phyloP scores from a whole-genome alignment of 805 yeast genomes.

The Torulaspora indica region DNA sequence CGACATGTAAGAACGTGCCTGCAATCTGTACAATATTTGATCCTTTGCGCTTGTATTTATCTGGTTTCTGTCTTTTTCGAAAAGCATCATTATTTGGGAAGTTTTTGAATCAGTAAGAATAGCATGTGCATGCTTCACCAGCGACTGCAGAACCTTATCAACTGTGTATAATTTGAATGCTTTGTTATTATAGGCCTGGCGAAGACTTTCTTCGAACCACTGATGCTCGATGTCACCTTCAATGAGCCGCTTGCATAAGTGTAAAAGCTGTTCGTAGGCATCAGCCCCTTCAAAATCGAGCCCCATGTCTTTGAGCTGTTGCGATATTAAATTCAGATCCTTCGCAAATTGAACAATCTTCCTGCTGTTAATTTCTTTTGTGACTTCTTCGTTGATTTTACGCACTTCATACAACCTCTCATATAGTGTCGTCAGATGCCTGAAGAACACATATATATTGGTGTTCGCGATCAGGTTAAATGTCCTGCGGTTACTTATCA shows the following conservation, averaged over 20 bases:
- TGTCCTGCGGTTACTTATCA: slow-evolving; percentile 42
- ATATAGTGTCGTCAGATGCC: slow-evolving; percentile 76
- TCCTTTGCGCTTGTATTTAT: slow-evolving; percentile 69
- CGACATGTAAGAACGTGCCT: slow-evolving; percentile 75
- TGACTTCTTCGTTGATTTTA: slow-evolving; percentile 59
- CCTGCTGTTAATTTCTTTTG: slow-evolving; percentile 63
- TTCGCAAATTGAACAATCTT: slow-evolving; percentile 72
- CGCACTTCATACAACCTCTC: slow-evolving; percentile 78
- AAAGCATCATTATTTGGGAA: slow-evolving; percentile 72
- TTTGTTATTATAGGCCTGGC: slow-evolving; percentile 90
- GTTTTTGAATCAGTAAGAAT: slow-evolving; percentile 75
- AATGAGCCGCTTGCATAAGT: slow-evolving; percentile 67
- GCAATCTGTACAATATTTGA: slow-evolving; percentile 87
- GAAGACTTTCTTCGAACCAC: slow-evolving; percentile 89
- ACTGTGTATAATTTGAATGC: slow-evolving; percentile 91
- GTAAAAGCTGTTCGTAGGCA: slow-evolving; percentile 74
- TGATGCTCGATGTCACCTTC: slow-evolving; percentile 91
- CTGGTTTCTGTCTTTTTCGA: slow-evolving; percentile 71
- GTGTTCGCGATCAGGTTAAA: slow-evolving; percentile 85
- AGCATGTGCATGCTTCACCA: slow-evolving; percentile 81
- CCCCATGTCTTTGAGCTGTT: slow-evolving; percentile 77
- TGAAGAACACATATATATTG: slow-evolving; percentile 81
- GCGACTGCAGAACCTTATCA: slow-evolving; percentile 82
- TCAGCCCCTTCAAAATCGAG: slow-evolving; percentile 63
- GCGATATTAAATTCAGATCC: slow-evolving; percentile 76